phyloP scores from a whole-genome alignment of 2,329 filamentous ascomycete genomes.

The Phialophora chinensis region DNA sequence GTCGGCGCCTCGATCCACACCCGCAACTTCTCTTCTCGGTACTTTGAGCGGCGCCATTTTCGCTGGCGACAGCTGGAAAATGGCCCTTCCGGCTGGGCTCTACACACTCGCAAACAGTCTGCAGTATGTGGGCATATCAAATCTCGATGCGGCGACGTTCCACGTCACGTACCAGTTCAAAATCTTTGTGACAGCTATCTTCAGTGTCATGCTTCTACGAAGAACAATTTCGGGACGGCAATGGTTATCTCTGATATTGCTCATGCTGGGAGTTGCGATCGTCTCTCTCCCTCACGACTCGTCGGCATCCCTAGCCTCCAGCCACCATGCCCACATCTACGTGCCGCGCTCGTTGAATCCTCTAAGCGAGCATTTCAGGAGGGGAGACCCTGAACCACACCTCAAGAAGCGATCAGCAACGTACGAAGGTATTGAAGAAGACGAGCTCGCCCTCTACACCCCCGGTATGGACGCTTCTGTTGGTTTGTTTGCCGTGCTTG shows the following conservation, averaged over 20 bases:
- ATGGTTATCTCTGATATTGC: slow-evolving; percentile 79
- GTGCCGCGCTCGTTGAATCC: slow-evolving; percentile 82
- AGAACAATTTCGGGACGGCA: slow-evolving; percentile 72
- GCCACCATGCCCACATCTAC: slow-evolving; percentile 63
- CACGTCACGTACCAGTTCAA: slow-evolving; percentile 94
- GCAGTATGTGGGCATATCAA: slow-evolving; percentile 89
- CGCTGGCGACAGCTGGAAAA: slow-evolving; percentile 89
- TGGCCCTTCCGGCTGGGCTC: slow-evolving; percentile 83
- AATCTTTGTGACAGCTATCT: slow-evolving; percentile 87
- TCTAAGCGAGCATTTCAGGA: slow-evolving; percentile 67
- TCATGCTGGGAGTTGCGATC: slow-evolving; percentile 81
- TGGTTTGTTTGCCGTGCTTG: slow-evolving; percentile 77
- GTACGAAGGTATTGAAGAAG: slow-evolving; percentile 82
- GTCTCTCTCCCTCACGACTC: slow-evolving; percentile 76
- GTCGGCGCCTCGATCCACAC: slow-evolving; percentile 76
- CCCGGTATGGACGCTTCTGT: slow-evolving; percentile 76
- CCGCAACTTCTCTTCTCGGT: slow-evolving; percentile 78
- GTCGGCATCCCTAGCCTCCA: slow-evolving; percentile 62
- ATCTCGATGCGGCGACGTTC: slow-evolving; percentile 89
- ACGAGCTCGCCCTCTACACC: slow-evolving; percentile 56
- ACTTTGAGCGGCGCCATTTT: slow-evolving; percentile 83
- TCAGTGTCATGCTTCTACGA: slow-evolving; percentile 79
- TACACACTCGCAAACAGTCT: slow-evolving; percentile 94
- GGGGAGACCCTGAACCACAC: slow-evolving; percentile 49
- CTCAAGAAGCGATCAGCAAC: slow-evolving; percentile 78